A percentile compares a stretch with the other conserved stretches of the same genome.
These are phyloP conservation scores for Annona cherimola DNA, from an alignment of 164 flowering plant genomes.

Conservation along the genomic window DNA sequence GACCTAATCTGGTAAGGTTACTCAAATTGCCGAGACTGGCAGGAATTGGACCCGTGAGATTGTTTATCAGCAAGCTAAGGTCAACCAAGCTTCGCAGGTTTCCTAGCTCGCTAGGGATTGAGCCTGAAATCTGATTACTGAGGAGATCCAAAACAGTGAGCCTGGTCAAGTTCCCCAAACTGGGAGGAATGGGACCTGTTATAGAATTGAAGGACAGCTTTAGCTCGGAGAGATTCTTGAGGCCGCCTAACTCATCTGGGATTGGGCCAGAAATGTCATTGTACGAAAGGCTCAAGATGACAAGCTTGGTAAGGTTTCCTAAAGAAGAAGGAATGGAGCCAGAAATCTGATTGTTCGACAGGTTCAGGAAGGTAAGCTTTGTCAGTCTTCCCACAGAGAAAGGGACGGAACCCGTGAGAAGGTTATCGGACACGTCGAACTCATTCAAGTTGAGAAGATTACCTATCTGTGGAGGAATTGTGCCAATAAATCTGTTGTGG, in stretches of 20 bases:
- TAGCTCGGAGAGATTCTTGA: constrained; percentile 3
- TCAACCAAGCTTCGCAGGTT: background rate
- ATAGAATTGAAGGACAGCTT: background rate
- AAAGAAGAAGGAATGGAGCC: constrained; percentile 11
- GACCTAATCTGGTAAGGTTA: constrained; percentile 4
- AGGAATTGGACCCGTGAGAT: constrained; percentile 4
- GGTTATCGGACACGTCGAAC: constrained; percentile 19
- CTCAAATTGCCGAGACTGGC: background rate
- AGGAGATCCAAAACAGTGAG: background rate
- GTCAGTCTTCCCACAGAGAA: constrained; percentile 8
- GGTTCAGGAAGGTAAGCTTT: background rate
- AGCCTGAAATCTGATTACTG: constrained; percentile 1
- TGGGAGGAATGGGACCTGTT: constrained; percentile 3
- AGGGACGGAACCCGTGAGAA: constrained; percentile 14
- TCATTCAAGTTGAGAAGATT: constrained; percentile 18
- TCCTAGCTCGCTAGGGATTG: constrained; percentile 1
- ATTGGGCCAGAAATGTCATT: constrained; percentile 18
- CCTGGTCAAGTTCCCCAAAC: background rate
- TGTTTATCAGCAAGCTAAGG: constrained; percentile 1
- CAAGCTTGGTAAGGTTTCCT: constrained; percentile 15
- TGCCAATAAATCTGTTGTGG: constrained; percentile 13
- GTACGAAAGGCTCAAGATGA: background rate
- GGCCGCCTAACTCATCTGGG: constrained; percentile 18
- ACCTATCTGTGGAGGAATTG: constrained; percentile 19
- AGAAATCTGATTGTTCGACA: background rate